Base-by-base conservation (phyloP, 768 basidiomycete species). In the Hemileccinum rubropunctum region DNA sequence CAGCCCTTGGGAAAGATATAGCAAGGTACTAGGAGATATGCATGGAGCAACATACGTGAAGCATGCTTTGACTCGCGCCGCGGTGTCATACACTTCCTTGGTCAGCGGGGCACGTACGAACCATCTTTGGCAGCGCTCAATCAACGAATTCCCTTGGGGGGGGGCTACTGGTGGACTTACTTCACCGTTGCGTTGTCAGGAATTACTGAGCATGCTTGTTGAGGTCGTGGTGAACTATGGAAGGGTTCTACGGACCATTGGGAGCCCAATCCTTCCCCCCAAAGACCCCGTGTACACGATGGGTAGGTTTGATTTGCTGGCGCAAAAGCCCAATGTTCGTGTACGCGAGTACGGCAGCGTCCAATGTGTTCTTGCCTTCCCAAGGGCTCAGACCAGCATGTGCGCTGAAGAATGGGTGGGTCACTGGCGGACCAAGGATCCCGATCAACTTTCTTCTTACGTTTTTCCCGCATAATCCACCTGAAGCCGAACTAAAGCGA, bases 321-420 rank as follows among this genome's bases (percentile, higher is more conserved):
- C 92, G 81, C 21, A 94, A 74, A 7, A 83, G 81, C 0, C 88
- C 83, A 23, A 94, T 82, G 46, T 83, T 87, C 42, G 79, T 86
- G 62, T 94, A 93, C 4, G 87, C 86, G 3, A 91, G 74, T 5
- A 92, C 86, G n/a, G 89, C 90, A 1, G 92, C 92, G 61, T 95
- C 91, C 12, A 92, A 68, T 1, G 91, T 84, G 54, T 93, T 92
- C 52, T 74, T 76, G 2, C 89, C 91, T 64, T 91, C 86, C 90
- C 91, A 92, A 20, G 90, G 91, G 18, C 84, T 85, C 23, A 87
- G 71, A 1, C 82, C 83, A 4, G 88, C 88, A 61, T 90, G 89
- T 3, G 89, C 87, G 11, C 87, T 90, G 48, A 38, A 37, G 12
- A 23, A n/a, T 11, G 15, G 27, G 37, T 42, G 6, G 10, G 23